Percentiles rank a stretch among this genome's conserved stretches.
Evolutionary conservation across 1,284 basidiomycete species (phyloP).

Genomic region (Malassezia sp.): DNA sequence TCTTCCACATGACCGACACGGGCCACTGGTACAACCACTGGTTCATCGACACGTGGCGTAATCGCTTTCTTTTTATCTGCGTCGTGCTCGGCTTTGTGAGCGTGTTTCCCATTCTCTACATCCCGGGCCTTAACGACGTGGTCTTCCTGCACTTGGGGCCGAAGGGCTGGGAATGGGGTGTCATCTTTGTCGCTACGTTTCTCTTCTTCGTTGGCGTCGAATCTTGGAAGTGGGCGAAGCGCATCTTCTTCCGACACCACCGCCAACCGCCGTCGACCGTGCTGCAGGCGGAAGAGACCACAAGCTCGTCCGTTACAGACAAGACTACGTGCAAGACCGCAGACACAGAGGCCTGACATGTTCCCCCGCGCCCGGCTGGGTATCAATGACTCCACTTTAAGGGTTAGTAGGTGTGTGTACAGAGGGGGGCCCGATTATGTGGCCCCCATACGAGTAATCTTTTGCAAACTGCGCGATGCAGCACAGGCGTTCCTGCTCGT

Average conservation of each 20-base stretch:
- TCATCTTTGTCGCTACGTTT: conserved; percentile 37
- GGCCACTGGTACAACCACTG: conserved; percentile 31
- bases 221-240: conserved; percentile 38
- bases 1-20: conserved; percentile 41
- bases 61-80: conserved; percentile 39
- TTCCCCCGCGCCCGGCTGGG: too few relatives aligned
- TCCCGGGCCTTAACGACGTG: conserved; percentile 47
- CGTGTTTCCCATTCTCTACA: conserved; percentile 53
- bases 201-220: conserved; percentile 39
- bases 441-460: too few relatives aligned
- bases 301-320: too few relatives aligned
- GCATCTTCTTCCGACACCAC: conserved; percentile 18
- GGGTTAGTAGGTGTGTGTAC: too few relatives aligned
- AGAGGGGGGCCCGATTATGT: too few relatives aligned
- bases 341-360: background rate
- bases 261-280: too few relatives aligned
- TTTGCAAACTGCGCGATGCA: too few relatives aligned
- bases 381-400: too few relatives aligned
- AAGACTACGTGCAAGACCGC: too few relatives aligned
- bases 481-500: too few relatives aligned
- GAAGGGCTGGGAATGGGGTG: conserved; percentile 44
- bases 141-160: conserved; percentile 44
- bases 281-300: too few relatives aligned
- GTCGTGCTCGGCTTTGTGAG: conserved; percentile 49
- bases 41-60: conserved; percentile 35